A percentile compares a stretch with the other conserved stretches of the same genome.
These are phyloP conservation scores for Tolypocladium endophyticum DNA, from an alignment of 2,329 filamentous ascomycete genomes.

Conservation along the genomic window DNA sequence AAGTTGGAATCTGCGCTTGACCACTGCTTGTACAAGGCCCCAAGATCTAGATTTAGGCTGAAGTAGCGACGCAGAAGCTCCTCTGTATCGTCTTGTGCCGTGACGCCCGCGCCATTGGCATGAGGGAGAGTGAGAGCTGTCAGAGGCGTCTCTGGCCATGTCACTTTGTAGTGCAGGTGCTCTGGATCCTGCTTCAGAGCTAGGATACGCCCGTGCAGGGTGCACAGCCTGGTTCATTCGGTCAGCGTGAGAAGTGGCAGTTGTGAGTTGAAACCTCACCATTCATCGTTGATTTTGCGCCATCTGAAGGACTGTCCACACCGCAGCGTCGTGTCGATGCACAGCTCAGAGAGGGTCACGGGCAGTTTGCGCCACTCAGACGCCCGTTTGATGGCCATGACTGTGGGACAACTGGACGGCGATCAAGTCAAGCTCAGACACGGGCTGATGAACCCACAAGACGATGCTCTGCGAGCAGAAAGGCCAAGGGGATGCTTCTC, in stretches of 20 bases:
- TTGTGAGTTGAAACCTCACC: conserved; percentile 36
- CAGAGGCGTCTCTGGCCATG: conserved; percentile 35
- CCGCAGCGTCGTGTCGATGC: conserved; percentile 85
- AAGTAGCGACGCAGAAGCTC: conserved; percentile 75
- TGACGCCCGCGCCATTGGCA: not conserved
- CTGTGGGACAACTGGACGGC: no score
- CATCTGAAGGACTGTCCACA: conserved; percentile 97
- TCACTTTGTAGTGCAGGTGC: conserved; percentile 69
- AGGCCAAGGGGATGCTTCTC: not conserved
- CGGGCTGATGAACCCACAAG: no score
- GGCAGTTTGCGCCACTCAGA: conserved; percentile 83
- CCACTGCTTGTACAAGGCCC: conserved; percentile 76
- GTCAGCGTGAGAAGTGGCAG: not conserved
- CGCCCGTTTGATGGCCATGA: conserved; percentile 35
- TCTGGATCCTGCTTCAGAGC: conserved; percentile 73
- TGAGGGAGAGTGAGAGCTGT: conserved; percentile 6
- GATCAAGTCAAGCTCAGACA: not conserved
- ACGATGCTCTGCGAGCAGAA: no score
- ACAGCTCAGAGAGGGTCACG: conserved; percentile 72
- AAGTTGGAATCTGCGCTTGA: conserved; percentile 79
- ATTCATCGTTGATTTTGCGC: conserved; percentile 77
- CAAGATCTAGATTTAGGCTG: conserved; percentile 69
- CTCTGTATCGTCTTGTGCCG: conserved; percentile 55
- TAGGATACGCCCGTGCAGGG: conserved; percentile 74
- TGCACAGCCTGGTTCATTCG: conserved; percentile 52